phyloP scores from a whole-genome alignment of 306 rosid species.

The Glycine tomentella region DNA sequence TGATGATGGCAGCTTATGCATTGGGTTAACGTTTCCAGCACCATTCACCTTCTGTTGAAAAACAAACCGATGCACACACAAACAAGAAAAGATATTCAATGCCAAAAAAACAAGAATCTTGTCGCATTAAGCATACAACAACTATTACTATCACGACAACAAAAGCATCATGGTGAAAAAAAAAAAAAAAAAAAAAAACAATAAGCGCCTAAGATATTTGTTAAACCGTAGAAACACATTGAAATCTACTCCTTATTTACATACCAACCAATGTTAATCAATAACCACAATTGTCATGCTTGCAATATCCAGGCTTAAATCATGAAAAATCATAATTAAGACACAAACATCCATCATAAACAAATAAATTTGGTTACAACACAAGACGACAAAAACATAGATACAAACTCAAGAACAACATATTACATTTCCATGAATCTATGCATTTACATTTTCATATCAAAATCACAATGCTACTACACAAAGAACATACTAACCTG shows the following conservation, averaged over 20 bases:
- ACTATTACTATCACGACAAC: background rate
- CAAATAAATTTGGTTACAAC: no score
- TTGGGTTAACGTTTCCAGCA: conserved; percentile 64
- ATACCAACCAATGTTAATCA: conserved; percentile 17
- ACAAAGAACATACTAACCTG: conserved; percentile 56
- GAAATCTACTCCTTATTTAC: background rate
- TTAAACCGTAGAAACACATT: background rate
- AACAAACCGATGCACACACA: conserved; percentile 54
- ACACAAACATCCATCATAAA: background rate
- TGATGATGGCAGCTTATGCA: conserved; percentile 61
- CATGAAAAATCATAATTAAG: conserved; percentile 4
- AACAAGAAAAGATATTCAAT: conserved; percentile 20
- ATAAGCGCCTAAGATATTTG: background rate
- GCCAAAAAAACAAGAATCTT: conserved; percentile 13
- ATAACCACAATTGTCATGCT: conserved; percentile 4
- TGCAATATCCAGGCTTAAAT: background rate
- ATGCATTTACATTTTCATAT: background rate
- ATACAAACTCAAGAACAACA: background rate
- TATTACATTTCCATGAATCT: background rate
- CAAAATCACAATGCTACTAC: conserved; percentile 5
- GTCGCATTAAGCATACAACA: background rate
- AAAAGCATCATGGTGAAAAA: background rate
- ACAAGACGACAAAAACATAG: background rate
- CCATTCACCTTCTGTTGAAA: conserved; percentile 63
- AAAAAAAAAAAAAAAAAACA: no score